phyloP scores from a whole-genome alignment of 2,329 filamentous ascomycete species.

The Fusarium ambrosium region DNA sequence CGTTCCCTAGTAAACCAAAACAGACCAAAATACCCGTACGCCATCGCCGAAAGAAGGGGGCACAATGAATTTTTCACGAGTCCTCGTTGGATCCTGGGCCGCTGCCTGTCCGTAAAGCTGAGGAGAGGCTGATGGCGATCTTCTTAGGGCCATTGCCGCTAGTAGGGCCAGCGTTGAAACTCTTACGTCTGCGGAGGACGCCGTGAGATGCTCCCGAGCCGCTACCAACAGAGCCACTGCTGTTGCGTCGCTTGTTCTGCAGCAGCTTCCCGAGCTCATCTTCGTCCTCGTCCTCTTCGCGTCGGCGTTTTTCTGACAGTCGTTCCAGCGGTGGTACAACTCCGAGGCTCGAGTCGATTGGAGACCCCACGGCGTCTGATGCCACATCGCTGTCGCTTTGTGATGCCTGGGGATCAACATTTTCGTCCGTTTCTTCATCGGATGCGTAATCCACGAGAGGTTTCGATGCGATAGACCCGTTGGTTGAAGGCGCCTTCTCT shows the following conservation, averaged over 20 bases:
- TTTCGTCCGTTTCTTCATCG: slow-evolving; percentile 79
- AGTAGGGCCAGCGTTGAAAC: slow-evolving; percentile 58
- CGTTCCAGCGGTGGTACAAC: slow-evolving; percentile 77
- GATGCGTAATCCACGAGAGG: slow-evolving; percentile 93
- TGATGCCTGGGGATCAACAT: slow-evolving; percentile 68
- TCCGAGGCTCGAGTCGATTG: slow-evolving; percentile 40
- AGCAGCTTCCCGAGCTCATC: slow-evolving; percentile 91
- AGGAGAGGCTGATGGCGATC: slow-evolving; percentile 70
- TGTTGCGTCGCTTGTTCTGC: slow-evolving; percentile 72
- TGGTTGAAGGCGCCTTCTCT: slow-evolving; percentile 59
- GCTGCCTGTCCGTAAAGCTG: slow-evolving; percentile 59
- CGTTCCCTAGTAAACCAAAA: slow-evolving; percentile 40
- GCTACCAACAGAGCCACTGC: slow-evolving; percentile 63
- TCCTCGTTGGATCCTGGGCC: slow-evolving; percentile 57
- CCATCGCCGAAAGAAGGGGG: slow-evolving; percentile 46
- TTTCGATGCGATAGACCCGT: slow-evolving; percentile 74
- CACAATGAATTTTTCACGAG: slow-evolving; percentile 44
- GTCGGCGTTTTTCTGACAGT: slow-evolving; percentile 87
- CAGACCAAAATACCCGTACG: slow-evolving; percentile 41
- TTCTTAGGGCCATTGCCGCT: slow-evolving; percentile 60
- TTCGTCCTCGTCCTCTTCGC: slow-evolving; percentile 92
- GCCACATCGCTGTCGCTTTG: slow-evolving; percentile 49
- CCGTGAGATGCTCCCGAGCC: slow-evolving; percentile 52
- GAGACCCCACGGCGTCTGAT: slow-evolving; percentile 52
- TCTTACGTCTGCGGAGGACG: slow-evolving; percentile 53